phyloP scores from a whole-genome alignment of 2,329 filamentous ascomycete species.

The Colletotrichum noveboracense region DNA sequence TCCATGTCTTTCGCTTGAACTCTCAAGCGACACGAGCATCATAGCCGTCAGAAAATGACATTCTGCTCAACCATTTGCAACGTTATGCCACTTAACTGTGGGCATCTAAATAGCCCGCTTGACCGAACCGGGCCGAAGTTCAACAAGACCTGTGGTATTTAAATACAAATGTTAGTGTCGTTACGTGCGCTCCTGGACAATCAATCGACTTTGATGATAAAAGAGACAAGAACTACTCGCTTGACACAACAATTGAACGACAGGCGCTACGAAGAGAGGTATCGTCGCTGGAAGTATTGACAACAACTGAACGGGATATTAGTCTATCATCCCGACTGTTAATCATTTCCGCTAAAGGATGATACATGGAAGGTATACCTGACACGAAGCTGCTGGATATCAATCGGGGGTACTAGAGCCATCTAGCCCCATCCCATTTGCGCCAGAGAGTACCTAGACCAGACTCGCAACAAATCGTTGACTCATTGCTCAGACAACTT shows the following conservation, averaged over 20 bases:
- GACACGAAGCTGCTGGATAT: fast-evolving
- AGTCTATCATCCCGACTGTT: fast-evolving
- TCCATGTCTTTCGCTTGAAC: too few species aligned
- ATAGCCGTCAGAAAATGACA: too few species aligned
- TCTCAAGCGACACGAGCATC: too few species aligned
- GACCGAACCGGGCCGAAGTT: background rate
- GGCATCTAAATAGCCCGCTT: too few species aligned
- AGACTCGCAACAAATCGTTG: fast-evolving
- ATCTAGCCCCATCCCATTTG: fast-evolving
- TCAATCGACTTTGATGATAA: background rate
- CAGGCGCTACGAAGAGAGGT: fast-evolving
- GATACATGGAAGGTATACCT: background rate
- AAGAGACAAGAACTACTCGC: background rate
- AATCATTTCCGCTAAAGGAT: fast-evolving
- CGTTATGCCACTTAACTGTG: too few species aligned
- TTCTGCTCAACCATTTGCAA: too few species aligned
- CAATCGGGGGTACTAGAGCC: fast-evolving
- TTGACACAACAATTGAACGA: fast-evolving
- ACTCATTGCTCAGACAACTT: fast-evolving
- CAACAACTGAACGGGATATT: fast-evolving
- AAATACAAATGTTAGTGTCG: too few species aligned
- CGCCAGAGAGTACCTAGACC: background rate
- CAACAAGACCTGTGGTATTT: background rate
- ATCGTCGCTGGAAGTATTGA: fast-evolving
- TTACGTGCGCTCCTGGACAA: fast-evolving